Percentiles rank a stretch among this genome's conserved stretches.
Conservation (phyloP, 192 early-diverging fungal genomes). For the Phlyctochytrium bullatum region DNA sequence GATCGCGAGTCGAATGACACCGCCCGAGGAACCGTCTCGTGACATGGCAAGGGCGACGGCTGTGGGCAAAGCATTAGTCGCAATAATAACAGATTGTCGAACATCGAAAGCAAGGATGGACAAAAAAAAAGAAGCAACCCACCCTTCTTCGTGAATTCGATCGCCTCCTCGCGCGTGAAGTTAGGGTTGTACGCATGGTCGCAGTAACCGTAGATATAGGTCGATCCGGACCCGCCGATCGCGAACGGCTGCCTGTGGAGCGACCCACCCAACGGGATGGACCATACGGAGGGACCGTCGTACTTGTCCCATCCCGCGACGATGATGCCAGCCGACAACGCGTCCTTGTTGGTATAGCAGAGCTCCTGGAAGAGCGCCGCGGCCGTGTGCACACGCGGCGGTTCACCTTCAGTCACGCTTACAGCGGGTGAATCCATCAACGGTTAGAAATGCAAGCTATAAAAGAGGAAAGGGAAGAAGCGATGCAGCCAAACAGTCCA, state of each 20-base stretch:
- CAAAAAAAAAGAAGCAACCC: conserved; percentile 13
- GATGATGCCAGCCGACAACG: conserved; percentile 89
- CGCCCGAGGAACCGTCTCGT: conserved; percentile 95
- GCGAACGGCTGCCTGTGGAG: conserved; percentile 89
- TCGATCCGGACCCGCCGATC: conserved; percentile 92
- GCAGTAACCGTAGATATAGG: conserved; percentile 98
- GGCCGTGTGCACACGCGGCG: conserved; percentile 82
- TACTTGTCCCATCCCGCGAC: conserved; percentile 96
- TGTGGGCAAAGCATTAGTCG: conserved; percentile 23
- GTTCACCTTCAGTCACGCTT: conserved; percentile 78
- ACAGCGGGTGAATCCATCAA: conserved; percentile 4
- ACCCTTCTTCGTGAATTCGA: conserved; percentile 93
- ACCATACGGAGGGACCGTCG: conserved; percentile 84
- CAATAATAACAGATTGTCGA: conserved; percentile 5
- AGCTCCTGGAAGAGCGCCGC: conserved; percentile 91
- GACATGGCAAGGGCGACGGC: conserved; percentile 91
- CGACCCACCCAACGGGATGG: conserved; percentile 89
- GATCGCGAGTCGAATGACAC: conserved; percentile 89
- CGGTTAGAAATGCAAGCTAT: not conserved
- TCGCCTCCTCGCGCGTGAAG: conserved; percentile 84
- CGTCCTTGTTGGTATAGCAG: conserved; percentile 91
- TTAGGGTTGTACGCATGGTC: conserved; percentile 77
- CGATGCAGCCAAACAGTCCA: not conserved
- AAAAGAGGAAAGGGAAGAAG: conserved; percentile 1
- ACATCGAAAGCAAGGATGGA: no score